phyloP scores from a whole-genome alignment of 2,329 filamentous ascomycete genomes.

The Scedosporium apiospermum region DNA sequence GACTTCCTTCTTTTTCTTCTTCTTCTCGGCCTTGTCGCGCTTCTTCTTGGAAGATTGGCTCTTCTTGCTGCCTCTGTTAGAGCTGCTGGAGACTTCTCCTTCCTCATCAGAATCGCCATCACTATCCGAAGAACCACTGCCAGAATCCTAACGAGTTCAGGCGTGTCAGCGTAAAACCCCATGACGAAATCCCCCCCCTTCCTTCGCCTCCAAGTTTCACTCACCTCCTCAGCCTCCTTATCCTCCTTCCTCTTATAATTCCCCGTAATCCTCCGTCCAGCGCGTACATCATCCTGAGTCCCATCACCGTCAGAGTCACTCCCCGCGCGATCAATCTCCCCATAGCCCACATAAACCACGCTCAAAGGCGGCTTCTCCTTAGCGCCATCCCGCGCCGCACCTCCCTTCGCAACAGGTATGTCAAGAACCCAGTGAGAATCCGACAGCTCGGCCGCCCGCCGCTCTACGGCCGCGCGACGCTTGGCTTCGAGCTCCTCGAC shows the following conservation, averaged over 20 bases:
- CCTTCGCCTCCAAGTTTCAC: not conserved
- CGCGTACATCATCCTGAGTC: not conserved
- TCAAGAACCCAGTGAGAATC: constrained; percentile 72
- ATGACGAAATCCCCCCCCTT: not conserved
- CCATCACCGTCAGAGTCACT: not conserved
- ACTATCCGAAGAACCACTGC: not conserved
- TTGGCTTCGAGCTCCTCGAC: constrained; percentile 59
- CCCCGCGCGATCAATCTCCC: constrained; percentile 4
- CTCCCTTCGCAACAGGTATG: constrained; percentile 24
- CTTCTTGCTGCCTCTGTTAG: not conserved
- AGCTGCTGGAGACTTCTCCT: not conserved
- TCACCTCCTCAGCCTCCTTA: not conserved
- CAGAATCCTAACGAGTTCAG: not conserved
- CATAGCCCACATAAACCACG: constrained; percentile 6
- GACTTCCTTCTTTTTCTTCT: constrained; percentile 2
- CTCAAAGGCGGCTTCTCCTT: constrained; percentile 4
- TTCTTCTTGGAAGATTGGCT: not conserved
- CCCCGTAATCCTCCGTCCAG: constrained; percentile 1
- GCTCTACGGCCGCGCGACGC: constrained; percentile 50
- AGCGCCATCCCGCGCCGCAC: constrained; percentile 8
- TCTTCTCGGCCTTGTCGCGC: not conserved
- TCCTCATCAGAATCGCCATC: not conserved
- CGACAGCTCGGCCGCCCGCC: constrained; percentile 50
- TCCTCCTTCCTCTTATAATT: constrained; percentile 5
- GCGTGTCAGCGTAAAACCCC: not conserved